phyloP scores from a whole-genome alignment of 1,284 basidiomycete genomes.

The Cryptococcus jaspeensis region DNA sequence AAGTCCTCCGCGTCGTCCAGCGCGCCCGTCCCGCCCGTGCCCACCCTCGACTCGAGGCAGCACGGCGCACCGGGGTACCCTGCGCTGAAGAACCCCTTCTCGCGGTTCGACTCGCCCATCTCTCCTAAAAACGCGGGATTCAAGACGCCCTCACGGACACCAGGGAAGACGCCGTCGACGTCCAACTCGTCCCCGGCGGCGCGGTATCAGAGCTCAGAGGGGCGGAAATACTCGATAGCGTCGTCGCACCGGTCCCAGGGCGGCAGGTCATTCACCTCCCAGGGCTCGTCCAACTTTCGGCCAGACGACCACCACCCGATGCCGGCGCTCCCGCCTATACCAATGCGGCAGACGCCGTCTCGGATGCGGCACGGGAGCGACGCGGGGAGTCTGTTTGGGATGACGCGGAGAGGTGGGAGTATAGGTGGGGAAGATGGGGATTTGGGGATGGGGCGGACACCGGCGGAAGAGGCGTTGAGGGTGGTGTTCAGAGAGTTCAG shows the following conservation, averaged over 20 bases:
- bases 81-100: constrained; percentile 48
- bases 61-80: constrained; percentile 39
- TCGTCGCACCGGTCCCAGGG: constrained; percentile 39
- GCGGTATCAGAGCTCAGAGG: constrained; percentile 17
- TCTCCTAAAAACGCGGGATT: constrained; percentile 24
- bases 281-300: constrained; percentile 41
- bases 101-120: constrained; percentile 34
- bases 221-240: constrained; percentile 38
- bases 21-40: constrained; percentile 36
- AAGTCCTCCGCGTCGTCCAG: constrained; percentile 51
- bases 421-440: constrained; percentile 32
- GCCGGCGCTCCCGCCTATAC: constrained; percentile 41
- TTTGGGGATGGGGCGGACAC: constrained; percentile 55
- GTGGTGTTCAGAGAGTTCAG: constrained; percentile 83
- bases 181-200: constrained; percentile 15
- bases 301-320: constrained; percentile 41
- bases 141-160: constrained; percentile 5
- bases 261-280: constrained; percentile 38
- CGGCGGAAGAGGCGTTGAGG: constrained; percentile 80
- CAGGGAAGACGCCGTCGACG: constrained; percentile 13
- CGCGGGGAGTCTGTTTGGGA: constrained; percentile 36
- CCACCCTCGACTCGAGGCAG: constrained; percentile 25
- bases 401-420: constrained; percentile 25
- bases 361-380: constrained; percentile 40
- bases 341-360: constrained; percentile 33